Evolutionary conservation across 2,329 filamentous ascomycete species (phyloP).

Genomic region (Anthostomella pinea): DNA sequence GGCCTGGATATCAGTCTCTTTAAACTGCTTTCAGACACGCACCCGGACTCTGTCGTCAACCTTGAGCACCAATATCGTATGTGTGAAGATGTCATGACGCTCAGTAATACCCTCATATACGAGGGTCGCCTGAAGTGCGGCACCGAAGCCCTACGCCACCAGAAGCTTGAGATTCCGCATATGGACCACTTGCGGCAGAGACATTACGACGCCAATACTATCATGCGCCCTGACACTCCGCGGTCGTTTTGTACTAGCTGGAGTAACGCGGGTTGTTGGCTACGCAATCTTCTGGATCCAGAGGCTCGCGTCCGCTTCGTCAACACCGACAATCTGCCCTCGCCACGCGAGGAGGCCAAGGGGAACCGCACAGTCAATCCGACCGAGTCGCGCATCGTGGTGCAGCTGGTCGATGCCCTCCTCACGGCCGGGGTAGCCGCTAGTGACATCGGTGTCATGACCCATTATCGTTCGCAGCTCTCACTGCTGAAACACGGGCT

Average conservation of each 20-base stretch:
- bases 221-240: conserved; percentile 40
- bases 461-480: conserved; percentile 92
- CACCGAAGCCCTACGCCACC: conserved; percentile 68
- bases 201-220: conserved; percentile 53
- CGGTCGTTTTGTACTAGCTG: conserved; percentile 56
- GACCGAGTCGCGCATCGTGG: conserved; percentile 73
- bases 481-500: conserved; percentile 75
- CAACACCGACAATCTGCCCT: conserved; percentile 77
- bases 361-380: conserved; percentile 87
- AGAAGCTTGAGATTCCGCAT: conserved; percentile 65
- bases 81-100: conserved; percentile 93
- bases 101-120: conserved; percentile 93
- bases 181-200: conserved; percentile 57
- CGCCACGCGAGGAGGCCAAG: conserved; percentile 67
- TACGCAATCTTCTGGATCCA: conserved; percentile 68
- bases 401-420: conserved; percentile 77
- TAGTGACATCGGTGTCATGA: conserved; percentile 86
- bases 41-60: conserved; percentile 84
- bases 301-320: conserved; percentile 77
- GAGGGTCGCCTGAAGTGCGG: conserved; percentile 87
- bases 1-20: conserved; percentile 92
- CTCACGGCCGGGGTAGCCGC: conserved; percentile 72
- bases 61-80: conserved; percentile 97
- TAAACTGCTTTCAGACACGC: conserved; percentile 84
- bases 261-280: conserved; percentile 62